These are phyloP conservation scores for Saxophila tyrrhenica DNA, from an alignment of 495 filamentous ascomycete genomes.

Conservation along the genomic window DNA sequence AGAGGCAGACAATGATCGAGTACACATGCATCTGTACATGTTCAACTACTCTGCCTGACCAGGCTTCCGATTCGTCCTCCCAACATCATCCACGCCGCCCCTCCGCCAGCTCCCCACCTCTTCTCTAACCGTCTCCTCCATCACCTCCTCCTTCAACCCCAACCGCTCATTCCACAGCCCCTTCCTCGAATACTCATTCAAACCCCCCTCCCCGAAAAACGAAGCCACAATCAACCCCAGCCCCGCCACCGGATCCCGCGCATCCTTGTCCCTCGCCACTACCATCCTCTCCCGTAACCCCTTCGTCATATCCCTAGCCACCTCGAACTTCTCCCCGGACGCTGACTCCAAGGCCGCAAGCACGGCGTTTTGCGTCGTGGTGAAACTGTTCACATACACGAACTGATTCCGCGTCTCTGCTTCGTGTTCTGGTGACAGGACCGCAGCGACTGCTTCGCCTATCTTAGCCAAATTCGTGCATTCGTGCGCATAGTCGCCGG, in stretches of 20 bases:
- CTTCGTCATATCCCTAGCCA: background rate
- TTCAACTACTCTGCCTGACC: background rate
- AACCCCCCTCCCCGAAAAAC: background rate
- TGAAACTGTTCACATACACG: constrained; percentile 7
- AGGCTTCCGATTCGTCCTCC: background rate
- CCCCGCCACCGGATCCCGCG: background rate
- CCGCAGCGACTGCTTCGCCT: constrained; percentile 2
- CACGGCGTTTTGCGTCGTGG: constrained; percentile 9
- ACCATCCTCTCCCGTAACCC: background rate
- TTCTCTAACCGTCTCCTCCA: background rate
- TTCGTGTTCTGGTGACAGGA: constrained; percentile 1
- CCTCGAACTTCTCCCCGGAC: constrained; percentile 2
- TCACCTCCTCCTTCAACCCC: background rate
- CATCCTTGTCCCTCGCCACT: background rate
- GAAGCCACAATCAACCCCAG: background rate
- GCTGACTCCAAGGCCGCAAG: constrained; percentile 7
- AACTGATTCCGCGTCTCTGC: constrained; percentile 9
- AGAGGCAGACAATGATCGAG: background rate
- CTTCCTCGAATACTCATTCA: background rate
- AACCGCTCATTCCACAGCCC: background rate
- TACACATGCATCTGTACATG: background rate
- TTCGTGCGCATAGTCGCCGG: constrained; percentile 7
- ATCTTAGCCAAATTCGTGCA: constrained; percentile 7
- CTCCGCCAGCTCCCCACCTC: background rate
- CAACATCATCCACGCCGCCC: background rate